phyloP scores from a whole-genome alignment of 257 asterid genomes.

The Echites panduratus region DNA sequence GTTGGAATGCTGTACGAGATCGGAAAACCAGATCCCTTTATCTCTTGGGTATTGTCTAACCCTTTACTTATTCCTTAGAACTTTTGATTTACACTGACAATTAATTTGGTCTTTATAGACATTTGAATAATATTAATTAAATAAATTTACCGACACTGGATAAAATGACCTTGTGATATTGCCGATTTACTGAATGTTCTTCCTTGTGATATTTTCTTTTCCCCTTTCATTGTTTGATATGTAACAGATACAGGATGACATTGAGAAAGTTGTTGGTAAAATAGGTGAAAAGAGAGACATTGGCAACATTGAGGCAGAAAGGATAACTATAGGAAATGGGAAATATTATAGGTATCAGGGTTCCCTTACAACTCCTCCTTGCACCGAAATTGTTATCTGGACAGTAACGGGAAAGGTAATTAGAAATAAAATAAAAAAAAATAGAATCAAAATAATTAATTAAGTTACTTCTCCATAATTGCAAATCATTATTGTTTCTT shows the following conservation, averaged over 20 bases:
- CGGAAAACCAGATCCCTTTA: constrained; percentile 51
- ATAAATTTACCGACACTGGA: too few species aligned
- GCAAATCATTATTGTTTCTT: too few species aligned
- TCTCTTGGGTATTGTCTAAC: constrained; percentile 44
- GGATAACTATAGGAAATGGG: constrained; percentile 37
- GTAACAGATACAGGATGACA: constrained; percentile 27
- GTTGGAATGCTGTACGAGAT: constrained; percentile 54
- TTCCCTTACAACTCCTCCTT: constrained; percentile 60
- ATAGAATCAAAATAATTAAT: too few species aligned
- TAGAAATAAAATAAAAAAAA: too few species aligned
- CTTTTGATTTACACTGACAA: too few species aligned
- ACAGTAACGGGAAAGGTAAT: constrained; percentile 8
- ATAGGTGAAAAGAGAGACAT: constrained; percentile 16
- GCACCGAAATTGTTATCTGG: constrained; percentile 47
- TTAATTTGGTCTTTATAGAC: too few species aligned
- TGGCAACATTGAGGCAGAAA: constrained; percentile 35
- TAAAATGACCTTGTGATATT: too few species aligned
- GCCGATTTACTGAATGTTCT: too few species aligned
- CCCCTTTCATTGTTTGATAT: too few species aligned
- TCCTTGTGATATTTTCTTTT: neutral
- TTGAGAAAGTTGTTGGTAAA: constrained; percentile 17
- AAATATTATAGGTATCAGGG: constrained; percentile 53
- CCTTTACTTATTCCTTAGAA: too few species aligned
- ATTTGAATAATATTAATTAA: too few species aligned
- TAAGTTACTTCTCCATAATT: too few species aligned